Evolutionary conservation across 768 basidiomycete species (phyloP).

Genomic region (Roridomyces roridus): DNA sequence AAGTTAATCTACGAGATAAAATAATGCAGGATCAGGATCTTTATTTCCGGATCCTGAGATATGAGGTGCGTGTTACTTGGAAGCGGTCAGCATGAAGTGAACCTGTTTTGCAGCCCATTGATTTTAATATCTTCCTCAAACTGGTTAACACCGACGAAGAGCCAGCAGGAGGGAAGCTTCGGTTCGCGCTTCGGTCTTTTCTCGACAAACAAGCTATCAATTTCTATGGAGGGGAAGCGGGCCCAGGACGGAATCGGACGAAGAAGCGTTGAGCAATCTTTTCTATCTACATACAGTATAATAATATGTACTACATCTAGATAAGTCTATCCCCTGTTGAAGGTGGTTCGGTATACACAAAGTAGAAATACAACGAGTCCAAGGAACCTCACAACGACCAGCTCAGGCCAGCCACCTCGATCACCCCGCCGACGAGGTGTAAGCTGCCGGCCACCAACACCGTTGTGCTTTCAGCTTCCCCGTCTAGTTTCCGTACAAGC

Average conservation of each 20-base stretch:
- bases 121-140: slow-evolving; percentile 57
- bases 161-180: slow-evolving; percentile 37
- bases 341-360: slow-evolving; percentile 27
- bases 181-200: slow-evolving; percentile 49
- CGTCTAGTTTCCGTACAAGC: slow-evolving; percentile 55
- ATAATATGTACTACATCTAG: slow-evolving; percentile 9
- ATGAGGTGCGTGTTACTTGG: slow-evolving; percentile 53
- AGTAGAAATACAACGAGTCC: slow-evolving; percentile 19
- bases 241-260: slow-evolving; percentile 17
- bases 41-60: slow-evolving; percentile 64
- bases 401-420: slow-evolving; percentile 89
- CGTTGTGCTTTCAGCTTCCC: slow-evolving; percentile 40
- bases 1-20: slow-evolving; percentile 43
- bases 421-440: slow-evolving; percentile 91
- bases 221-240: slow-evolving; percentile 51
- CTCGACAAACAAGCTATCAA: slow-evolving; percentile 68
- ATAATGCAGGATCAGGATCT: slow-evolving; percentile 54
- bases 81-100: too few species aligned
- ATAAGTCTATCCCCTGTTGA: slow-evolving; percentile 40
- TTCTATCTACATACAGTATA: slow-evolving; percentile 10
- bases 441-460: slow-evolving; percentile 93
- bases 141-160: slow-evolving; percentile 44
- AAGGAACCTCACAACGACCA: slow-evolving; percentile 52
- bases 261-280: slow-evolving; percentile 22
- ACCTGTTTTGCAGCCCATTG: slow-evolving; percentile 69